Evolutionary conservation across 306 rosid species (phyloP).

Genomic region (Benincasa hispida): DNA sequence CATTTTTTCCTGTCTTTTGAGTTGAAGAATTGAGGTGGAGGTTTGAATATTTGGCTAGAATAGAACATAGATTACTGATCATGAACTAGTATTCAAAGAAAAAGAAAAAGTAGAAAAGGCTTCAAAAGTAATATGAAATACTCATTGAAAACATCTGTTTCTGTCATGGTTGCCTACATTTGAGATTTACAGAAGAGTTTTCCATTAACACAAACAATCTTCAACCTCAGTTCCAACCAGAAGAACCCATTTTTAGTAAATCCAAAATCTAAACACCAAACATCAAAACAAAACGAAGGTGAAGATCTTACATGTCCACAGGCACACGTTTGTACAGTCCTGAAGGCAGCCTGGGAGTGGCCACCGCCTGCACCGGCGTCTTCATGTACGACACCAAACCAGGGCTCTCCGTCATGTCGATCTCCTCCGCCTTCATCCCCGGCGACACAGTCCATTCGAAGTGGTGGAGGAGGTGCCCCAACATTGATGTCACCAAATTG

Average conservation of each 20-base stretch:
- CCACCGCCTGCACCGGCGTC: constrained; percentile 46
- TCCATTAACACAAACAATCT: neutral
- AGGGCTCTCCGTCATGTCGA: constrained; percentile 72
- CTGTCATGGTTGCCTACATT: neutral
- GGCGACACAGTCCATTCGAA: constrained; percentile 42
- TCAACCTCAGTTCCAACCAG: neutral
- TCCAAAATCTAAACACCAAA: neutral
- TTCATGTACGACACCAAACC: constrained; percentile 75
- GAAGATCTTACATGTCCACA: constrained; percentile 24
- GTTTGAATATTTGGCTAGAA: no score
- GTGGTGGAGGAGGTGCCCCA: constrained; percentile 83
- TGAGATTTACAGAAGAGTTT: neutral
- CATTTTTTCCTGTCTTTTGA: no score
- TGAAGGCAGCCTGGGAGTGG: constrained; percentile 65
- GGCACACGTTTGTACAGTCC: constrained; percentile 51
- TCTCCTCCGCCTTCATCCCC: constrained; percentile 46
- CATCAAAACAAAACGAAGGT: neutral
- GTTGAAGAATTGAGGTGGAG: no score
- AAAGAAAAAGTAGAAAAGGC: neutral
- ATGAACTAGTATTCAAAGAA: neutral
- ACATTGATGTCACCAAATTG: constrained; percentile 65
- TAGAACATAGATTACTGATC: no score
- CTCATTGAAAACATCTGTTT: neutral
- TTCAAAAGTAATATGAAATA: neutral
- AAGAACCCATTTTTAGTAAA: neutral